Evolutionary conservation across 2,329 filamentous ascomycete species (phyloP).

Genomic region (Diaporthe eres): DNA sequence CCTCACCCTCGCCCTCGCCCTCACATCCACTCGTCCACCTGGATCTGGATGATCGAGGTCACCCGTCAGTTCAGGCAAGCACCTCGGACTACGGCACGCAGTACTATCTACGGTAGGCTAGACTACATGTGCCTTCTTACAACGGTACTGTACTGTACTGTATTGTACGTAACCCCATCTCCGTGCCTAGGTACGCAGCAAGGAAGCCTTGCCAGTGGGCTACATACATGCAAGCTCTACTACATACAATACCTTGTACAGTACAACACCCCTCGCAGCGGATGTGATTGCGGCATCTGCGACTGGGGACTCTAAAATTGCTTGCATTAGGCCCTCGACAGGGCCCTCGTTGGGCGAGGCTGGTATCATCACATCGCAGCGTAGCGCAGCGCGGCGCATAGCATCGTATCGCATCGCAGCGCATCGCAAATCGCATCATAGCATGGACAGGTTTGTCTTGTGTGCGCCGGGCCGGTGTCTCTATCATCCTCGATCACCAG

Average conservation of each 20-base stretch:
- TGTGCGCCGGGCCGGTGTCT: slow-evolving; percentile 1
- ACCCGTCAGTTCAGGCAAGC: neutral
- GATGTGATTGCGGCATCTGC: slow-evolving; percentile 30
- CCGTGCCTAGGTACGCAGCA: neutral
- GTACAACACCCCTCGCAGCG: neutral
- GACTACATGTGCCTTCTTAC: neutral
- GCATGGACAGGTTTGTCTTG: neutral
- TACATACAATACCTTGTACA: slow-evolving; percentile 6
- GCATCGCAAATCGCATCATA: neutral
- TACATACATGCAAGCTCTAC: neutral
- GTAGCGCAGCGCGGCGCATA: neutral
- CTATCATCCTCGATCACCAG: slow-evolving; percentile 9
- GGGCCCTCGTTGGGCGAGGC: slow-evolving; percentile 16
- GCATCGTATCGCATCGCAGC: neutral
- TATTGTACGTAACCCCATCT: neutral
- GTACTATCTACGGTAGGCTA: neutral
- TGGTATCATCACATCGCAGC: slow-evolving; percentile 10
- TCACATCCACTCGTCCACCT: neutral
- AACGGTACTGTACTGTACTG: neutral
- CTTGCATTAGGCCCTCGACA: slow-evolving; percentile 32
- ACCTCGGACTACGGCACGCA: neutral
- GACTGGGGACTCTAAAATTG: slow-evolving; percentile 30
- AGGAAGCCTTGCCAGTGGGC: neutral
- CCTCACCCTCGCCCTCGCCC: neutral
- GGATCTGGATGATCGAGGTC: slow-evolving; percentile 25